Conservation (phyloP, 1,284 basidiomycete species). For the Spongiforma sp. region DNA sequence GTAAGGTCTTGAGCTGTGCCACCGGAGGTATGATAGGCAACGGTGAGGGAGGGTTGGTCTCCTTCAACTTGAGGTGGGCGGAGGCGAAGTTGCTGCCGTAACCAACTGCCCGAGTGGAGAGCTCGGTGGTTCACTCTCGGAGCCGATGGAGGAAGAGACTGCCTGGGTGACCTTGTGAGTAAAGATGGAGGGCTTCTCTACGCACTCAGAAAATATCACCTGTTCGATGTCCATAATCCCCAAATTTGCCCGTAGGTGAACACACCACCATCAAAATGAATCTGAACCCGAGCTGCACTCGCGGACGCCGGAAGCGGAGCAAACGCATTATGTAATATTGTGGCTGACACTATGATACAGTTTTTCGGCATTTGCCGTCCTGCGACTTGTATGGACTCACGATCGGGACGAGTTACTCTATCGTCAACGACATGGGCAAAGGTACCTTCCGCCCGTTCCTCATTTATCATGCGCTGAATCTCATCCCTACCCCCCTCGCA, state of each 20-base stretch:
- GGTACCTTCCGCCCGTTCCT: slow-evolving; percentile 42
- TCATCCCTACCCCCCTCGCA: not conserved
- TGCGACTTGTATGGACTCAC: not conserved
- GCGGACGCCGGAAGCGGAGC: too few species aligned
- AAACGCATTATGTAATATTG: too few species aligned
- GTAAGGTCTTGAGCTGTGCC: slow-evolving; percentile 89
- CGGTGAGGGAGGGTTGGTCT: slow-evolving; percentile 84
- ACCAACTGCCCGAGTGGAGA: slow-evolving; percentile 76
- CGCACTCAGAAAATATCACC: too few species aligned
- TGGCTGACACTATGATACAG: not conserved
- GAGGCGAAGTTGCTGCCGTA: slow-evolving; percentile 86
- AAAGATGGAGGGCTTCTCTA: too few species aligned
- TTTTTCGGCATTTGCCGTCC: not conserved
- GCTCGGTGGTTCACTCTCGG: slow-evolving; percentile 75
- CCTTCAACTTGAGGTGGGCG: slow-evolving; percentile 89
- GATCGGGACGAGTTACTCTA: slow-evolving; percentile 24
- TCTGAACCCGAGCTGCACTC: too few species aligned
- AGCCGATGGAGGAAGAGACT: too few species aligned
- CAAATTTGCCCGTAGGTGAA: too few species aligned
- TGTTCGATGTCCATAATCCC: too few species aligned
- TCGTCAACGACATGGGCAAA: slow-evolving; percentile 70
- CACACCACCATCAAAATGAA: too few species aligned
- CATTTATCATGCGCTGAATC: not conserved
- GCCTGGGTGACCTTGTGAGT: too few species aligned
- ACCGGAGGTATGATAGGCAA: slow-evolving; percentile 61